Conservation (phyloP, 768 basidiomycete species). For the Boletus fagicola region DNA sequence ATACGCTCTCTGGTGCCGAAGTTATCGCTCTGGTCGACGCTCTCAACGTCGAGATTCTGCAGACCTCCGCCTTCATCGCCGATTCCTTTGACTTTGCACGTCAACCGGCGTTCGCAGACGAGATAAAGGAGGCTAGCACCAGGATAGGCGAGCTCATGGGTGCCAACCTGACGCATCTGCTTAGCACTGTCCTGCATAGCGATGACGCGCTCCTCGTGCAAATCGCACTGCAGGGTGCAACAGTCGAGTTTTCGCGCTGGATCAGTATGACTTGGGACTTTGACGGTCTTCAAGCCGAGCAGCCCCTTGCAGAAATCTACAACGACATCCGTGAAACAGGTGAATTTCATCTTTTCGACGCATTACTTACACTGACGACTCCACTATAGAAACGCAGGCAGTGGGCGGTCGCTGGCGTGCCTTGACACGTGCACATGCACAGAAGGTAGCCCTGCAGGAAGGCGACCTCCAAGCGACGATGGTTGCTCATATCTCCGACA, state of each 20-base stretch:
- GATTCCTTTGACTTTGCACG: constrained; percentile 38
- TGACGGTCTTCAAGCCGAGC: constrained; percentile 31
- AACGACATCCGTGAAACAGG: constrained; percentile 43
- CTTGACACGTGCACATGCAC: constrained; percentile 47
- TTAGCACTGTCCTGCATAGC: constrained; percentile 24
- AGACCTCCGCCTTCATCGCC: constrained; percentile 44
- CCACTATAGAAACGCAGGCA: constrained; percentile 47
- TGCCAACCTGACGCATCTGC: constrained; percentile 23
- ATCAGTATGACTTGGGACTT: constrained; percentile 37
- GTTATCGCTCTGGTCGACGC: constrained; percentile 39
- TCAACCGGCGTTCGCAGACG: constrained; percentile 15
- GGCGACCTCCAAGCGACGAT: constrained; percentile 34
- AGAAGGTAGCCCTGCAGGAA: constrained; percentile 32
- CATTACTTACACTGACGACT: not conserved
- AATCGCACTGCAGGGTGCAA: constrained; percentile 36
- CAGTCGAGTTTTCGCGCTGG: constrained; percentile 33
- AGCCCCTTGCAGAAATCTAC: constrained; percentile 35
- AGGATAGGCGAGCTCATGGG: constrained; percentile 35
- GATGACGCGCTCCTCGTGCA: constrained; percentile 41
- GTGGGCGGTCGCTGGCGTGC: constrained; percentile 57
- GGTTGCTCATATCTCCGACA: constrained; percentile 45
- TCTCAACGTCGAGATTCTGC: constrained; percentile 49
- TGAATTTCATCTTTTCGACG: constrained; percentile 15
- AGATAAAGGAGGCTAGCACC: constrained; percentile 29
- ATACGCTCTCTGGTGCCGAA: constrained; percentile 44